Base-by-base conservation (phyloP, 306 rosid species). In the Cicer cuneatum region DNA sequence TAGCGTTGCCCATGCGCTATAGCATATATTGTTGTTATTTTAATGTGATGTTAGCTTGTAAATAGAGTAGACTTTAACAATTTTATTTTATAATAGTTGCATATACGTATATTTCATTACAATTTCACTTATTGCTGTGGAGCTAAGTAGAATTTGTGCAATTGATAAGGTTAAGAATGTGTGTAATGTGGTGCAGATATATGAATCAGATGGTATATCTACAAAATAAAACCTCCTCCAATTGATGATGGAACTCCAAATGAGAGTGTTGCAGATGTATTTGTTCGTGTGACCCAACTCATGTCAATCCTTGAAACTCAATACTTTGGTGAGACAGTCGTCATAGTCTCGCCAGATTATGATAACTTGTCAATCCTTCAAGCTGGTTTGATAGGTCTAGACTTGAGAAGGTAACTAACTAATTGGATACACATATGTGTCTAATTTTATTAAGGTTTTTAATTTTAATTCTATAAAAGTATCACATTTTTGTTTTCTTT, bases 231-330 rank as follows among this genome's bases (percentile, higher is more conserved):
- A 66, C 98, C 98, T 45, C 98, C 98, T 54, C 92, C 97, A 0
- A 71, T 81, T 40, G 87, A 87, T 37, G 90, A 91, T 1, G 98
- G 98, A 65, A 93, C 98, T 61, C 97, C 98, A 1, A 94, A 94
- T 54, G 98, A 94, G 88, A 88, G 97, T 54, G 91, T 94, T 68
- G 80, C 88, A 4, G 97, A 94, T 82, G 96, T 94, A 62, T 87
- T 94, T 66, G 97, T 91, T 80, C 88, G 97, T 6, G 93, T 94
- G 49, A 88, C 85, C 29, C 98, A 94, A 63, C 97, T 94, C 72
- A 94, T 94, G 97, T 94, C 98, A 8, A 90, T 91, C 72, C 96
- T 94, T 5, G 95, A 94, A 88, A 94, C 96, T 37, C 96, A 91
- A 29, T 90, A 91, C 76, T 83, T 90, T 6, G 97, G 82, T 8